These are phyloP conservation scores for Brassica balearica DNA, from an alignment of 441 rosid species.

Conservation along the genomic window DNA sequence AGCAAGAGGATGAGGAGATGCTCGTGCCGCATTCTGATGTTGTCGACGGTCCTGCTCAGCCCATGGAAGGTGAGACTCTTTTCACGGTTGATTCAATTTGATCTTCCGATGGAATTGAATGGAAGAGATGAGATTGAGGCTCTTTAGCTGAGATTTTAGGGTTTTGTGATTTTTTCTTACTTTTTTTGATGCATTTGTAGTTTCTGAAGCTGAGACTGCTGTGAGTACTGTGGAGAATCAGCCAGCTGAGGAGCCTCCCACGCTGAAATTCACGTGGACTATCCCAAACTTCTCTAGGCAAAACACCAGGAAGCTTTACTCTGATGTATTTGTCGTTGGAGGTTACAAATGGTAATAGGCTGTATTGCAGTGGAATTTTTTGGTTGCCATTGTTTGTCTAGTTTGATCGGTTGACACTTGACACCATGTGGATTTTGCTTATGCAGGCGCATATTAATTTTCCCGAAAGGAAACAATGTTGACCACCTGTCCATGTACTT, in stretches of 20 bases:
- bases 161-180: slow-evolving; percentile 15
- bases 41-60: slow-evolving; percentile 63
- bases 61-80: slow-evolving; percentile 62
- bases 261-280: slow-evolving; percentile 67
- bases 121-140: not conserved
- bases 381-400: not conserved
- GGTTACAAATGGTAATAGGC: slow-evolving; percentile 49
- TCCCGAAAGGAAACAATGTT: slow-evolving; percentile 80
- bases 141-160: slow-evolving; percentile 13
- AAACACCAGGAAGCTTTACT: slow-evolving; percentile 48
- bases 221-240: slow-evolving; percentile 55
- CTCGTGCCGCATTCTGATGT: slow-evolving; percentile 66
- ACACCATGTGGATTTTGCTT: not conserved
- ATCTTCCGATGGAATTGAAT: not conserved
- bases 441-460: slow-evolving; percentile 39
- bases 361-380: slow-evolving; percentile 4
- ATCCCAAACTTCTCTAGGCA: slow-evolving; percentile 46
- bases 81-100: not conserved
- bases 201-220: slow-evolving; percentile 53
- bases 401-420: slow-evolving; percentile 18
- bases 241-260: slow-evolving; percentile 65
- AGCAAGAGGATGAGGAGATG: slow-evolving; percentile 72
- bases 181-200: slow-evolving; percentile 38
- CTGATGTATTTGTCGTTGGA: slow-evolving; percentile 47
- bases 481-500: slow-evolving; percentile 76